Base-by-base conservation (phyloP, 768 basidiomycete genomes). In the Hypholoma fasciculare region DNA sequence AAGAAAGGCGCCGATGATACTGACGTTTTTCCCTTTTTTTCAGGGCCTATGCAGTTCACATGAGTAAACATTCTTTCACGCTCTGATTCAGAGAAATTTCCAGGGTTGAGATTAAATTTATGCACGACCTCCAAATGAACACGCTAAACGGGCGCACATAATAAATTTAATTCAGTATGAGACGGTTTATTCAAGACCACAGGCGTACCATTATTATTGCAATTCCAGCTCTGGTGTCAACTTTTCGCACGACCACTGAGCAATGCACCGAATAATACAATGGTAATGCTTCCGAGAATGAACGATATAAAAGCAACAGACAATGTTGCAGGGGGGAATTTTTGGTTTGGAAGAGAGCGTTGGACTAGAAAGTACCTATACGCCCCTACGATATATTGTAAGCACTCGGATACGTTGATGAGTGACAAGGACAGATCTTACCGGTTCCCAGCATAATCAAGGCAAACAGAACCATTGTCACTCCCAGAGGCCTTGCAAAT, bases 321-420 rank as follows among this genome's bases (percentile, higher is more conserved):
- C 7, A 65, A 36, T 14, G 63, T 61, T 11, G 68, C 68, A 4
- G 62, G 57, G 2, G 68, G 66, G 39, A 69, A 69, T 36, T 58
- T 58, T 11, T 67, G 59, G 20, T 61, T 52, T 5, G 66, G 66
- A 6, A 69, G 59, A 9, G 65, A 57, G 19, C 27, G 16, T 30
- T 69, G 68, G 14, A 69, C 53, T 5, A 61, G 38, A 37, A 67
- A 69, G 46, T 65, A 69, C 43, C 68, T 59, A 42, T 62, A 61
- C 9, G 63, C 46, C 7, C 63, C 68, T 69, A 26, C 14, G 27
- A 46, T 4, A 7, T 23, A 37, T 37, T 19, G n/a, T 17, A 19
- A 20, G 38, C 38, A 58, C 26, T 27, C 40, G 1, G 42, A 23
- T n/a, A 23, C 16, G n/a, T 30, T 17, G 7, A 61, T 7, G 1